These are phyloP conservation scores for Elaphomyces granulatus DNA, from an alignment of 495 filamentous ascomycete genomes.

Conservation along the genomic window DNA sequence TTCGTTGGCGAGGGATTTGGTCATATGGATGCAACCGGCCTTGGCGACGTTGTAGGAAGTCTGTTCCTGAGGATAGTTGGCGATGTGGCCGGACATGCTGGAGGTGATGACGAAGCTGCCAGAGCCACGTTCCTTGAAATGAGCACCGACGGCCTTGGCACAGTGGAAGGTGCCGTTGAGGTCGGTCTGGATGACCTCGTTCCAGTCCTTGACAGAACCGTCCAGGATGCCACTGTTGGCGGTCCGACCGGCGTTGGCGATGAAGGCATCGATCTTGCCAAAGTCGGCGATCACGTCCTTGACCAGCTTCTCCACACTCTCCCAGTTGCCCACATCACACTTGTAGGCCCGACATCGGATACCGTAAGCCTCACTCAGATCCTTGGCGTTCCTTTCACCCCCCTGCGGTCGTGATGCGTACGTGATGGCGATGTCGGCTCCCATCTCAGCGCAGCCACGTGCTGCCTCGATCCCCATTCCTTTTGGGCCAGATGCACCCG, in stretches of 20 bases:
- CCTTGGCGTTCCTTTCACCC: conserved; percentile 50
- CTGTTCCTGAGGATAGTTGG: conserved; percentile 67
- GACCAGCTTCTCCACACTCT: conserved; percentile 36
- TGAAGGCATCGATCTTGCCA: conserved; percentile 51
- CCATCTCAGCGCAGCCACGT: conserved; percentile 57
- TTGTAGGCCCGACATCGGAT: conserved; percentile 53
- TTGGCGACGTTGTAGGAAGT: conserved; percentile 73
- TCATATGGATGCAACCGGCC: conserved; percentile 42
- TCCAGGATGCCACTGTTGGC: conserved; percentile 49
- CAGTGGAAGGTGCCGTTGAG: conserved; percentile 54
- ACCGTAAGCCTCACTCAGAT: conserved; percentile 42
- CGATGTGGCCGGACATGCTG: conserved; percentile 58
- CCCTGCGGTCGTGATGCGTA: conserved; percentile 46
- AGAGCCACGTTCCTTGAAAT: conserved; percentile 46
- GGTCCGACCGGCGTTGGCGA: conserved; percentile 55
- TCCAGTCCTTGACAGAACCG: conserved; percentile 48
- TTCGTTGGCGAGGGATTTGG: conserved; percentile 52
- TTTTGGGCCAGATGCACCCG: conserved; percentile 51
- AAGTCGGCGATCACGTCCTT: conserved; percentile 43
- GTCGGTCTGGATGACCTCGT: conserved; percentile 52
- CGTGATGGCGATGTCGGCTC: conserved; percentile 53
- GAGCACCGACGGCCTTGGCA: conserved; percentile 48
- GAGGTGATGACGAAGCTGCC: conserved; percentile 52
- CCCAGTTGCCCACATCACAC: no score
- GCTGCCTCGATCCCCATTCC: conserved; percentile 66